Base-by-base conservation (phyloP, 1,139 yeast genomes). In the Yamadazyma trypodendri region DNA sequence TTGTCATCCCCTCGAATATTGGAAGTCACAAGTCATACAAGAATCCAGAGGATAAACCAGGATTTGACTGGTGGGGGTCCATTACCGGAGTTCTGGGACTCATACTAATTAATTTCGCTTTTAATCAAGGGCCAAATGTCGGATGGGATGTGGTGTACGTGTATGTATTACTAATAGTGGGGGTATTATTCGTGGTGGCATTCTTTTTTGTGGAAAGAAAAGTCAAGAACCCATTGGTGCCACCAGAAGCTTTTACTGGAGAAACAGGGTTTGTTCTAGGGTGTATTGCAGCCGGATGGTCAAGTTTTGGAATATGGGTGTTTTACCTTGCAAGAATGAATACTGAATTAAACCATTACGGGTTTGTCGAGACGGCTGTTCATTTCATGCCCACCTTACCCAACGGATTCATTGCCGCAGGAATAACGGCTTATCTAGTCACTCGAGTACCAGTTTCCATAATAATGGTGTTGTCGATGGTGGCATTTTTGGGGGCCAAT, bases 101-200 rank as follows among this genome's bases (percentile, higher is more conserved):
- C 12, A 72, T 74, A 24, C 51, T 79, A 60, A 55, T 78, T 37
- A 81, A 78, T 1, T 78, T 75, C 55, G 73, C 82, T 1, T 77
- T 80, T 71, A 79, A 79, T 47, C 81, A 80, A 48, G 85, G 80
- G 7, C 83, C 86, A 0, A 69, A 67, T 21, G 75, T 72, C 2
- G 84, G 81, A 5, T 79, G 84, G 83, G 54, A 62, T 2, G 51
- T 37, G 2, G 69, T 72, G 0, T 77, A 77, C 43, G 75, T 73
- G 4, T 77, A 76, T 45, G 63, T 68, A 1, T 49, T 77, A 12
- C 58, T 79, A 16, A 74, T 79, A 24, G 63, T 77, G 12, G 81
- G 83, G 0, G 41, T 64, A 2, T 21, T 70, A 2, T 48, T 60
- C 17, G 40, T 77, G 37, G 65, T 40, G 0, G 58, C 51, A 1